Conservation (phyloP, 768 basidiomycete genomes). For the Amanita rimosa region DNA sequence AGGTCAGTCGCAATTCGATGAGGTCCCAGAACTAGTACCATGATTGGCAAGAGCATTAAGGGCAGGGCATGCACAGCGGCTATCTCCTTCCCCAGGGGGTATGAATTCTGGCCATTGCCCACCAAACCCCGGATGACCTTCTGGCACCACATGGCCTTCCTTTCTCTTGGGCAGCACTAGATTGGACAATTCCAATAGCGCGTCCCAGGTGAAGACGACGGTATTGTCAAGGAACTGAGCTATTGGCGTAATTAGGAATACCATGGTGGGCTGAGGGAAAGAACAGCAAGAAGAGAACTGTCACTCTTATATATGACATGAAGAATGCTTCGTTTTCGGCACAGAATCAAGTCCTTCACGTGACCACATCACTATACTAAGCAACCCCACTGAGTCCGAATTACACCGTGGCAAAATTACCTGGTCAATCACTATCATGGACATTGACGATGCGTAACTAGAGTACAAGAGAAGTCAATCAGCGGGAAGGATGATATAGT, state of each 20-base stretch:
- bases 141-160: slow-evolving; percentile 43
- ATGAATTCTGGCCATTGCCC: slow-evolving; percentile 63
- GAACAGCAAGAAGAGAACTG: background rate
- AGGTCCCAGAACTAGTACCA: slow-evolving; percentile 31
- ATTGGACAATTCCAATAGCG: slow-evolving; percentile 39
- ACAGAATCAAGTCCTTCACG: too few species aligned
- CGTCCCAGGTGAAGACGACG: slow-evolving; percentile 38
- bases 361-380: too few species aligned
- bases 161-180: slow-evolving; percentile 35
- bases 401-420: too few species aligned
- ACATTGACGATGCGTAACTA: too few species aligned
- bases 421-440: too few species aligned
- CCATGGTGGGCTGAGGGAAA: slow-evolving; percentile 13
- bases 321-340: background rate
- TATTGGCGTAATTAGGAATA: slow-evolving; percentile 20
- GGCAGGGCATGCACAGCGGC: slow-evolving; percentile 63
- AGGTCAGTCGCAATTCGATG: background rate
- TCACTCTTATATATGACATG: background rate
- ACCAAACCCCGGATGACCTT: slow-evolving; percentile 41
- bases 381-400: too few species aligned
- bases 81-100: slow-evolving; percentile 49
- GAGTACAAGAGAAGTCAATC: too few species aligned
- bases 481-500: background rate
- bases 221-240: slow-evolving; percentile 17
- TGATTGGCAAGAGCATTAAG: slow-evolving; percentile 80